Conservation (phyloP, 208 protist genomes). For the Acanthamoeba divionensis region DNA sequence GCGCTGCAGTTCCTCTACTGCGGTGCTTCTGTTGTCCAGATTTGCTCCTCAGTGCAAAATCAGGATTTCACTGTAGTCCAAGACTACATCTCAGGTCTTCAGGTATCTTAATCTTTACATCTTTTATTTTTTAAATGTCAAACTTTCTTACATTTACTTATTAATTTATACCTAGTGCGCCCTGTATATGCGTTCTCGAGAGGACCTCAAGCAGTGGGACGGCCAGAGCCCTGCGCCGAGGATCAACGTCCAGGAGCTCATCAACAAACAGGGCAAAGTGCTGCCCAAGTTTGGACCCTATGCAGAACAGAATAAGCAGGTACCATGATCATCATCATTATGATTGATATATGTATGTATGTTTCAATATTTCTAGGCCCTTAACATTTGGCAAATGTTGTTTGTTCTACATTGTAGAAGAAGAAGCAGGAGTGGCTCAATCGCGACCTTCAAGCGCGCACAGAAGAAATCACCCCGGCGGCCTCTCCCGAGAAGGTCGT, state of each 20-base stretch:
- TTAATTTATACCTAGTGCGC: conserved; percentile 29
- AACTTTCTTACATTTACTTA: conserved; percentile 11
- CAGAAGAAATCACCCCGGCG: neutral
- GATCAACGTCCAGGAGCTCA: neutral
- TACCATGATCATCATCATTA: no score
- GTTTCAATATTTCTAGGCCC: no score
- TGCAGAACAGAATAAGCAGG: conserved; percentile 28
- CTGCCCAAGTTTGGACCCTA: conserved; percentile 65
- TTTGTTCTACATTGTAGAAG: neutral
- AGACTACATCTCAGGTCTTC: conserved; percentile 84
- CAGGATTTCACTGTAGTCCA: conserved; percentile 86
- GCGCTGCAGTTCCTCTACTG: conserved; percentile 84
- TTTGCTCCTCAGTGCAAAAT: conserved; percentile 84
- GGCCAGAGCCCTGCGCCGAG: conserved; percentile 60
- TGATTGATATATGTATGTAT: no score
- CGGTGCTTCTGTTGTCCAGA: conserved; percentile 84
- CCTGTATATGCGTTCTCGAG: conserved; percentile 77
- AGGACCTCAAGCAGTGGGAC: conserved; percentile 76
- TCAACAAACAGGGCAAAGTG: conserved; percentile 12
- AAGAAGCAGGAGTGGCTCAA: neutral
- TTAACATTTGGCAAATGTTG: no score
- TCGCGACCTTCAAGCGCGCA: neutral
- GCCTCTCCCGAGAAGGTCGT: neutral
- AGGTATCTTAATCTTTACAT: conserved; percentile 42
- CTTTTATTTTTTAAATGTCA: neutral